These are phyloP conservation scores for Hemileia vastatrix DNA, from an alignment of 1,284 basidiomycete species.

Conservation along the genomic window DNA sequence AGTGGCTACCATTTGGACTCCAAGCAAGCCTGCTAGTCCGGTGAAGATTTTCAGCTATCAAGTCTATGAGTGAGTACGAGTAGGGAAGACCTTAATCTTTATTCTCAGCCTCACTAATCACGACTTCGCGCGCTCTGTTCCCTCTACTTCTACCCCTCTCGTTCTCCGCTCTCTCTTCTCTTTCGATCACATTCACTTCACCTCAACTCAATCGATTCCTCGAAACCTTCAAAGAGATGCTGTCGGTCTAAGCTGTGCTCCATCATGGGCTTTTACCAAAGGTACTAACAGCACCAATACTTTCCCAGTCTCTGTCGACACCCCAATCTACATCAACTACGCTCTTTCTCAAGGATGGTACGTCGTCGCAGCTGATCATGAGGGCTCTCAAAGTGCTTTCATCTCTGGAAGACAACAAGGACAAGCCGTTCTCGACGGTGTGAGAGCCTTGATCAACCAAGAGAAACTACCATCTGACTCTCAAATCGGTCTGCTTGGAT, in stretches of 20 bases:
- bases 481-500: conserved; percentile 20
- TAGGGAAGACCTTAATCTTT: no score
- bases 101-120: no score
- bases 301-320: conserved; percentile 22
- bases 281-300: conserved; percentile 24
- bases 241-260: conserved; percentile 29
- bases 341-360: conserved; percentile 27
- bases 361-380: conserved; percentile 36
- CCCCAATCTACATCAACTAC: conserved; percentile 29
- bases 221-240: conserved; percentile 23
- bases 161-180: no score
- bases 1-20: no score
- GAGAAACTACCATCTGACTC: conserved; percentile 14
- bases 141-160: no score
- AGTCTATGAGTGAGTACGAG: no score
- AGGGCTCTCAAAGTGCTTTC: conserved; percentile 29
- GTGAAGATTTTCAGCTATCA: no score
- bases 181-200: neutral
- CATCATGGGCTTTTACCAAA: conserved; percentile 26
- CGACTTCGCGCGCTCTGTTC: no score
- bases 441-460: conserved; percentile 29
- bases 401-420: conserved; percentile 34
- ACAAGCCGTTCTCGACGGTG: conserved; percentile 31
- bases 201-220: no score
- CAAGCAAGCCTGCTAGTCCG: no score